A percentile compares a stretch with the other conserved stretches of the same genome.
Evolutionary conservation across 805 yeast species (phyloP).

Genomic region (Starmerella scarabaei): DNA sequence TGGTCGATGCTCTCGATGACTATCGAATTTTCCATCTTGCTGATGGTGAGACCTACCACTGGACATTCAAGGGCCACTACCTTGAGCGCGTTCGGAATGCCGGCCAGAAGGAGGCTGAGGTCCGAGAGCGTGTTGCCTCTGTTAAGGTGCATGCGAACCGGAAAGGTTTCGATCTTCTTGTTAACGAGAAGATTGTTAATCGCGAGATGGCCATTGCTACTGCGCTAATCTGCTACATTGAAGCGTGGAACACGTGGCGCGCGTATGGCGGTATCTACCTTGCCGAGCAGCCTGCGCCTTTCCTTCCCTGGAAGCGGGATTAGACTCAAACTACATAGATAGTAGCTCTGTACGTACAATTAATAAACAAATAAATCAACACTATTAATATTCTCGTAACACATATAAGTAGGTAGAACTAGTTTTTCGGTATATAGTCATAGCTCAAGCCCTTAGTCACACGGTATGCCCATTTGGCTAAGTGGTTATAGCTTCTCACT

Average conservation of each 20-base stretch:
- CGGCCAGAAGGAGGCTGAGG: conserved; percentile 53
- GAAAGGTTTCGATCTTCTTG: conserved; percentile 41
- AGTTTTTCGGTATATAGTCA: no score
- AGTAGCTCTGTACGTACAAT: not conserved
- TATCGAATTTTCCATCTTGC: conserved; percentile 48
- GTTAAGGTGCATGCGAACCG: conserved; percentile 45
- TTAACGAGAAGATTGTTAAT: conserved; percentile 45
- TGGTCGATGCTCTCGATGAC: conserved; percentile 48
- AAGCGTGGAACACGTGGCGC: conserved; percentile 52
- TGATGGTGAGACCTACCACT: conserved; percentile 49
- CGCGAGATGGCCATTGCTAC: conserved; percentile 46
- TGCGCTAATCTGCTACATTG: conserved; percentile 48
- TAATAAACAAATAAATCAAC: no score
- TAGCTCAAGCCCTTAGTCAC: not conserved
- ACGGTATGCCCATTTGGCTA: conserved; percentile 17
- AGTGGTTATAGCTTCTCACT: conserved; percentile 22
- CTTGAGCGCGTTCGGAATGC: conserved; percentile 44
- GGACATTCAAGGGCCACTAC: conserved; percentile 49
- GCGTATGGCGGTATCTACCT: conserved; percentile 55
- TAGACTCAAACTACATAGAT: not conserved
- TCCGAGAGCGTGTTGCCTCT: conserved; percentile 50
- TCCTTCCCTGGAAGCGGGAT: conserved; percentile 22
- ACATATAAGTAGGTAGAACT: no score
- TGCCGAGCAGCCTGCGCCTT: conserved; percentile 27
- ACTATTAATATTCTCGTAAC: not conserved